Conservation (phyloP, 2,329 filamentous ascomycete species). For the Aspergillus fijiensis region DNA sequence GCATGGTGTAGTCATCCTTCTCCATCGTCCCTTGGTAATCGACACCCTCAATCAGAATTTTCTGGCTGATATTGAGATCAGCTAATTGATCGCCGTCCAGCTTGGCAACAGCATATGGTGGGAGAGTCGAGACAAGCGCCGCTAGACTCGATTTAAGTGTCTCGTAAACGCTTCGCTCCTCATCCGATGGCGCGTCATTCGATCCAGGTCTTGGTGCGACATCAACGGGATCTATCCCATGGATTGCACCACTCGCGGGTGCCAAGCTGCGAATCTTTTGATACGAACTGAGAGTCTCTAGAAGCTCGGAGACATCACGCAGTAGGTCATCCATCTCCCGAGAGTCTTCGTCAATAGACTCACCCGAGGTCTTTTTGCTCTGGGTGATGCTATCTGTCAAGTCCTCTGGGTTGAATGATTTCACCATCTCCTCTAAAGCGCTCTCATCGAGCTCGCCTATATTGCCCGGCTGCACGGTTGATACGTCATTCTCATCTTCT, state of each 20-base stretch:
- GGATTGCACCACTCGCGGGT: slow-evolving; percentile 18
- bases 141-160: slow-evolving; percentile 72
- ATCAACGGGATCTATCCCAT: slow-evolving; percentile 36
- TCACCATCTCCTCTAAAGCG: slow-evolving; percentile 44
- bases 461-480: slow-evolving; percentile 27
- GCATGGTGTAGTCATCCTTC: slow-evolving; percentile 68
- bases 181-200: slow-evolving; percentile 53
- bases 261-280: slow-evolving; percentile 59
- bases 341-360: slow-evolving; percentile 38
- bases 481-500: slow-evolving; percentile 21
- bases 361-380: slow-evolving; percentile 18
- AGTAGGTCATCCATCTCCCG: slow-evolving; percentile 54
- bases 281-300: slow-evolving; percentile 63
- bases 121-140: slow-evolving; percentile 71
- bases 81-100: slow-evolving; percentile 82
- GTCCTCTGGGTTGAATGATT: slow-evolving; percentile 42
- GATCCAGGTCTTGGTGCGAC: slow-evolving; percentile 35
- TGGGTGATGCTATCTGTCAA: slow-evolving; percentile 25
- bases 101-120: slow-evolving; percentile 82
- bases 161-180: slow-evolving; percentile 64
- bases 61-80: slow-evolving; percentile 77
- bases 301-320: slow-evolving; percentile 57
- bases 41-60: slow-evolving; percentile 69
- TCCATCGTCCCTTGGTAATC: slow-evolving; percentile 79
- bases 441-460: slow-evolving; percentile 41